Base-by-base conservation (phyloP, 345 rosid species). In the Rhodamnia argentea region DNA sequence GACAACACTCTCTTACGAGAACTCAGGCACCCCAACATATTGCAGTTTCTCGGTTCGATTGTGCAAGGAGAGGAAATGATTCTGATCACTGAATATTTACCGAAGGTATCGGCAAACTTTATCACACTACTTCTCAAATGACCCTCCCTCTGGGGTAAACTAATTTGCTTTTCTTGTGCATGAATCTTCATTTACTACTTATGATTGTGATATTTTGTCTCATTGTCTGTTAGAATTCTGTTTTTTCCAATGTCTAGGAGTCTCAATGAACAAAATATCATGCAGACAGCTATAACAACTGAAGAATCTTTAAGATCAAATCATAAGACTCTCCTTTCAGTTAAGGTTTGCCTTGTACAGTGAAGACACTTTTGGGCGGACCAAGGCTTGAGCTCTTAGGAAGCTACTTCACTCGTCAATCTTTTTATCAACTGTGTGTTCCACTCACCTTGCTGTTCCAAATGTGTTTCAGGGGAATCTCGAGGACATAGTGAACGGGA, bases 11-110 rank as follows among this genome's bases (percentile, higher is more conserved):
- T 85, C 22, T 83, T 92, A 52, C 91, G 89, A n/a, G 93, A 94
- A 86, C 94, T 92, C 85, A 88, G 94, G 85, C 96, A 94, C 89
- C 94, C 94, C 53, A 94, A 92, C 86, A 94, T 92, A 70, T 81
- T 92, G 89, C 94, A 92, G 90, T 92, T 94, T 88, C 94, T 94
- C 22, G 94, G 96, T 60, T 94, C 96, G 9, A 91, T 92, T 86
- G 93, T 92, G 52, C 90, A 90, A 2, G 91, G 92, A 18, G 94
- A 92, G 29, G 92, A 92, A 87, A 92, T 91, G 92, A 90, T 90
- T 85, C 83, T 94, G 58, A 92, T 92, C 51, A 90, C 94, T 6
- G 94, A 94, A 84, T 90, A 92, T 89, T 87, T 92, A 54, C 90
- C 96, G 14, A 88, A 90, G 59, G 96, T 92, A 91, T 32, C 47